Base-by-base conservation (phyloP, 306 rosid genomes). In the Cucurbita argyrosperma region DNA sequence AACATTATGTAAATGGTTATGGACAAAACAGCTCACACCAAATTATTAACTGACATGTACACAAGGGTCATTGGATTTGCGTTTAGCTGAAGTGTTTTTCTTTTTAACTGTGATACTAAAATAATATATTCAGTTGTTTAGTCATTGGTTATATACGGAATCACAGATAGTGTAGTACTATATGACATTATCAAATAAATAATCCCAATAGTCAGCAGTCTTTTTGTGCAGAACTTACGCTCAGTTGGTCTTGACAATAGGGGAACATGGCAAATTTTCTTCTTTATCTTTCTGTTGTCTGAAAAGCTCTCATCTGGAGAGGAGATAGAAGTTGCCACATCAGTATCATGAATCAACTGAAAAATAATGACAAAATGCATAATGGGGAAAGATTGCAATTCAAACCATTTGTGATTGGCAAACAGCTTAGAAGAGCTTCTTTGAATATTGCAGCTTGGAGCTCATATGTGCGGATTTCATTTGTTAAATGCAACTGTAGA, bases 191-290 rank as follows among this genome's bases (percentile, higher is more conserved):
- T 13, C 74, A 12, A 46, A 45, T 68, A 19, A 10, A 7, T 43
- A 46, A 49, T 12, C 38, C 39, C 58, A 74, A 42, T 19, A 45
- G 30, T 2, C 18, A 73, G 5, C 21, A 53, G 40, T 69, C 13
- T 35, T 26, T 6, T 26, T 21, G 45, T 21, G 23, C 5, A 71
- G 49, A 61, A 84, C 98, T 93, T 79, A 93, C 97, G 94, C 77
- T 90, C 98, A 43, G 96, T 93, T 77, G 98, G 94, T 76, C 97
- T 90, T 45, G 87, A 87, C 85, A 85, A 73, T 54, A 93, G 86
- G 60, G 84, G 87, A 70, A 85, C 80, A 81, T 93, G 86, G 67
- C 89, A 76, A 83, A 68, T 76, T 82, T 84, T 89, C 80, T 90
- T 93, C 86, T 84, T 88, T 58, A 82, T 39, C 82, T 54, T 81